phyloP scores from a whole-genome alignment of 1,284 basidiomycete genomes.

The Fomitopsis pinicola region DNA sequence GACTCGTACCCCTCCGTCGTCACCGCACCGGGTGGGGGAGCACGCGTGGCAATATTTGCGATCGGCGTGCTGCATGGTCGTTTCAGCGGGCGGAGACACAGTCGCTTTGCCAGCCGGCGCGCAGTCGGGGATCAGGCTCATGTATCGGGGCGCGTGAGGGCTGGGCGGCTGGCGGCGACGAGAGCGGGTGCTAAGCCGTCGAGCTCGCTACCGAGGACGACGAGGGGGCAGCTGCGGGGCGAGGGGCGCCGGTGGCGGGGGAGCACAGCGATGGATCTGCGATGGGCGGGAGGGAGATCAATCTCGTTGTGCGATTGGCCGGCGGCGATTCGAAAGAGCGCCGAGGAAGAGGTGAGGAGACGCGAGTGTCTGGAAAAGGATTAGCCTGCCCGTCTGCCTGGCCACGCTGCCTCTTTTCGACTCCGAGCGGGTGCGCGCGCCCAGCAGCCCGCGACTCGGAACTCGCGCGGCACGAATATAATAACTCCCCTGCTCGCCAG shows the following conservation, averaged over 20 bases:
- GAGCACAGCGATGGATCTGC: background rate
- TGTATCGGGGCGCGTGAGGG: background rate
- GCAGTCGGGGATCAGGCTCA: background rate
- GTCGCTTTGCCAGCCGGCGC: background rate
- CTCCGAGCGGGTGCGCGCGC: background rate
- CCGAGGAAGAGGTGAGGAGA: background rate
- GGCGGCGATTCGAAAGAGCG: background rate
- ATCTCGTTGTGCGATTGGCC: background rate
- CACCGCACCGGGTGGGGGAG: background rate
- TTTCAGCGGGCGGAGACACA: background rate
- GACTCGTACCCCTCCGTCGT: background rate
- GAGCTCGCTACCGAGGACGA: too few species aligned
- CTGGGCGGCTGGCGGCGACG: background rate
- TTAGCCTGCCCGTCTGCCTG: background rate
- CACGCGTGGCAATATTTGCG: background rate
- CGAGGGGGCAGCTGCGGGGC: background rate
- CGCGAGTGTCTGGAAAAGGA: background rate
- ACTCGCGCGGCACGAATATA: background rate
- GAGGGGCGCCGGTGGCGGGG: background rate
- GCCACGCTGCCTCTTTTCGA: background rate
- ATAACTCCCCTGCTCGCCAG: background rate
- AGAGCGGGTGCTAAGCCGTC: background rate
- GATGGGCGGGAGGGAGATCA: background rate
- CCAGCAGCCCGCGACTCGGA: background rate
- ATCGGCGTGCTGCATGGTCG: background rate